phyloP scores from a whole-genome alignment of 495 filamentous ascomycete genomes.

The Aspergillus hancockii region DNA sequence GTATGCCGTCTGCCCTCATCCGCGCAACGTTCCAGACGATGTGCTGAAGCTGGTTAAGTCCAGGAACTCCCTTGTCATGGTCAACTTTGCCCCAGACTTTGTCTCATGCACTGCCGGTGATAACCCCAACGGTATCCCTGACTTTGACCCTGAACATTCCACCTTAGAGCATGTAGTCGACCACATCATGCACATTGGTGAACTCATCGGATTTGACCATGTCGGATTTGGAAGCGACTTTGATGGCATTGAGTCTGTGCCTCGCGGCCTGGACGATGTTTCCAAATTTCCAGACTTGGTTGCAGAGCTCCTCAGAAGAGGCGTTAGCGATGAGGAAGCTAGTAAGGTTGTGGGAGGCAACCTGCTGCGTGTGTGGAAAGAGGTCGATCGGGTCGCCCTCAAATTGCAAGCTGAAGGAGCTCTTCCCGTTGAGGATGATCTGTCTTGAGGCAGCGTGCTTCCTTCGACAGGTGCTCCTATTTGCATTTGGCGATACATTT shows the following conservation, averaged over 20 bases:
- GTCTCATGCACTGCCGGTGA: slow-evolving; percentile 58
- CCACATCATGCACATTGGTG: slow-evolving; percentile 59
- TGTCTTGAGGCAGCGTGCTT: neutral
- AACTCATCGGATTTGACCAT: slow-evolving; percentile 58
- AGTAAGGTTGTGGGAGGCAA: slow-evolving; percentile 72
- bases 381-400: slow-evolving; percentile 66
- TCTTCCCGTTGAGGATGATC: slow-evolving; percentile 61
- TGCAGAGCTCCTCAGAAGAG: slow-evolving; percentile 66
- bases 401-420: slow-evolving; percentile 61
- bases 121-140: slow-evolving; percentile 41
- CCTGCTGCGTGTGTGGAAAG: slow-evolving; percentile 72
- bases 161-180: slow-evolving; percentile 77
- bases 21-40: slow-evolving; percentile 62
- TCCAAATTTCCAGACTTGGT: slow-evolving; percentile 81
- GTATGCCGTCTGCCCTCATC: slow-evolving; percentile 53
- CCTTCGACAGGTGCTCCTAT: no score
- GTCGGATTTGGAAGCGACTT: slow-evolving; percentile 67
- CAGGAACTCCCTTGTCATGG: slow-evolving; percentile 61
- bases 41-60: slow-evolving; percentile 54
- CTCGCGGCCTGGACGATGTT: slow-evolving; percentile 68
- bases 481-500: neutral
- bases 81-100: slow-evolving; percentile 72
- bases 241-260: slow-evolving; percentile 54
- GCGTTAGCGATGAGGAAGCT: slow-evolving; percentile 67
- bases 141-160: slow-evolving; percentile 58